Percentiles rank a stretch among this genome's conserved stretches.
Evolutionary conservation across 2,329 filamentous ascomycete species (phyloP).

Genomic region (Colletotrichum kahawae): DNA sequence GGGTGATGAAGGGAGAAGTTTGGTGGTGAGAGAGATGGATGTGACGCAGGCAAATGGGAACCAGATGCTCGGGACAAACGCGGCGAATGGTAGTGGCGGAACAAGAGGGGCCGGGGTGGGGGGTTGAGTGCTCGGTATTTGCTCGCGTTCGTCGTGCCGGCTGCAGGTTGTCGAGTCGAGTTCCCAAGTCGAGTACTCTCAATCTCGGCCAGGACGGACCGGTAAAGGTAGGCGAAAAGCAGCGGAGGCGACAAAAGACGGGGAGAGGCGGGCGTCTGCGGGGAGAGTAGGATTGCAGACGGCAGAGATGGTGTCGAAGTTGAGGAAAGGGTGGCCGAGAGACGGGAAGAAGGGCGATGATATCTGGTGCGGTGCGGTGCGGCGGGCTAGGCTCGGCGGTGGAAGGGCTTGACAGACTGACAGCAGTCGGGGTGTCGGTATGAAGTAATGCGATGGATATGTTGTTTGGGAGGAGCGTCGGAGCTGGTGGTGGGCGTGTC

Average conservation of each 20-base stretch:
- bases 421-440: background rate
- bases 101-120: slow-evolving; percentile 9
- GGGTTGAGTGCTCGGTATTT: slow-evolving; percentile 12
- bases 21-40: background rate
- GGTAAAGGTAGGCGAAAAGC: background rate
- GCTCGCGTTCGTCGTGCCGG: background rate
- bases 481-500: background rate
- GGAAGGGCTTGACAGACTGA: background rate
- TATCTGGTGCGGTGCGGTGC: background rate
- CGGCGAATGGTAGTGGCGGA: slow-evolving; percentile 12
- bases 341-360: background rate
- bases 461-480: background rate
- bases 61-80: slow-evolving; percentile 19
- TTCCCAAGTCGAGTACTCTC: background rate
- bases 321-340: background rate
- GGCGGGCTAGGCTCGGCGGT: background rate
- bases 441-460: slow-evolving; percentile 15
- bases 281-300: background rate
- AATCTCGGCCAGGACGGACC: background rate
- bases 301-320: background rate
- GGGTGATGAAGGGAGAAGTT: background rate
- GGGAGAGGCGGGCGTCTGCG: background rate
- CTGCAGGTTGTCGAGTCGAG: background rate
- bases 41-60: slow-evolving; percentile 13
- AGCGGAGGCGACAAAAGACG: background rate